These are phyloP conservation scores for Metschnikowia cubensis DNA, from an alignment of 805 yeast species.

Conservation along the genomic window DNA sequence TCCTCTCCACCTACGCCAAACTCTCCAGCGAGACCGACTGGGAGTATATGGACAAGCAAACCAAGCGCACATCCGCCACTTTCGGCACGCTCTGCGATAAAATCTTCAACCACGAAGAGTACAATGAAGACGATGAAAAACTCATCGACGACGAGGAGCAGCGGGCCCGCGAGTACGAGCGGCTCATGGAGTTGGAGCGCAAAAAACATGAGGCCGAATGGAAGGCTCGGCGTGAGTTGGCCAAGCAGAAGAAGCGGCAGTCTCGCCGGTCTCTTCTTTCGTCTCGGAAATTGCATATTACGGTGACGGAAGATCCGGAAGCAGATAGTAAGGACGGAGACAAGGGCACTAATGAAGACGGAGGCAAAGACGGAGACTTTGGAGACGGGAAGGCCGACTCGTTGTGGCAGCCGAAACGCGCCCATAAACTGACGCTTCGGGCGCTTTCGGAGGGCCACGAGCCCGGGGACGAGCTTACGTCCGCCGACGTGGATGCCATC, in stretches of 20 bases:
- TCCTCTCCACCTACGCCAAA: slow-evolving; percentile 70
- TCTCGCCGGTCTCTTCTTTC: slow-evolving; percentile 39
- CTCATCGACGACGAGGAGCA: slow-evolving; percentile 42
- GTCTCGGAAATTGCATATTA: slow-evolving; percentile 33
- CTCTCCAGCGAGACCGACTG: slow-evolving; percentile 60
- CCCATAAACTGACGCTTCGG: slow-evolving; percentile 26
- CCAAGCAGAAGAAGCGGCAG: slow-evolving; percentile 41
- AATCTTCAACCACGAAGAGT: slow-evolving; percentile 64
- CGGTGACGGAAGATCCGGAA: slow-evolving; percentile 31
- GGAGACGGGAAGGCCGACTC: slow-evolving; percentile 24
- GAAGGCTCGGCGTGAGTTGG: slow-evolving; percentile 44
- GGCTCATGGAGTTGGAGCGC: slow-evolving; percentile 43
- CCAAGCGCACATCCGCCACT: slow-evolving; percentile 72
- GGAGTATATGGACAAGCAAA: slow-evolving; percentile 67
- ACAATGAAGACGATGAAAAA: slow-evolving; percentile 46
- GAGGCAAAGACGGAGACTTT: background rate
- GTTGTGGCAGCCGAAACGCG: slow-evolving; percentile 36
- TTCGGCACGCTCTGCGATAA: slow-evolving; percentile 76
- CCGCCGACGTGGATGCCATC: slow-evolving; percentile 41
- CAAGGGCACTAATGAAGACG: background rate
- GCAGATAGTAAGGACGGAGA: slow-evolving; percentile 7
- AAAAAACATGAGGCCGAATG: slow-evolving; percentile 52
- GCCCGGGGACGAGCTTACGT: slow-evolving; percentile 35
- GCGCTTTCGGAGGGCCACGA: slow-evolving; percentile 32
- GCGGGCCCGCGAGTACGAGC: slow-evolving; percentile 43